Base-by-base conservation (phyloP, 140 eudicot genomes). In the Erigeron philadelphicus region DNA sequence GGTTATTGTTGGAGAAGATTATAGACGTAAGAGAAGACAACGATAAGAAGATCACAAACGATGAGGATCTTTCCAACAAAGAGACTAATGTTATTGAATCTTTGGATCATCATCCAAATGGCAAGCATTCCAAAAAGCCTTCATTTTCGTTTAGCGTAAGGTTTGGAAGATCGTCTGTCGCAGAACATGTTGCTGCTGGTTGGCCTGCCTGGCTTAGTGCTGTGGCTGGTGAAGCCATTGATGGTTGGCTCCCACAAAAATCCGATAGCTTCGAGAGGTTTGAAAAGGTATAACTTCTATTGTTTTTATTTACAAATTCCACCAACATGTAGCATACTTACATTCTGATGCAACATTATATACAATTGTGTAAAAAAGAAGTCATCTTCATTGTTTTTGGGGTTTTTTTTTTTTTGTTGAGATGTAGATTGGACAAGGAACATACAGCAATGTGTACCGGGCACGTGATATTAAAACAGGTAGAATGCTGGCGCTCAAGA, bases 361-460 rank as follows among this genome's bases (percentile, higher is more conserved):
- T 31, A 31, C 38, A 21, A 21, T 21, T 21, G 25, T 0, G 47
- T 17, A 3, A 72, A 7, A 7, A 47, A 61, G 8, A 47, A 61
- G 8, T 68, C 49, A 50, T 76, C 21, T 38, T 46, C 35, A 18
- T 75, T 38, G 43, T 45, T 15, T 16, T 10, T 23, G 19, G 59
- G 18, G 44, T 13, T 46, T 53, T 43, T 63, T 56, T 1, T n/a
- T 12, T 35, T 31, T 31, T 31, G 3, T n/a, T 46, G 50, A 63
- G 44, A 35, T 81, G 71, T 55, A 91, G 96, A 82, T 88, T 77
- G 97, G 97, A 77, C 90, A 89, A 86, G 97, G 97, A 11, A 91
- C 97, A 57, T 88, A 91, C 63, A 90, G 97, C 80, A 82, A 76
- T 73, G 97, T 90, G 8, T 88, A 87, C 45, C 95, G 97, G 8